phyloP scores from a whole-genome alignment of 345 rosid species.

The Salix purpurea region DNA sequence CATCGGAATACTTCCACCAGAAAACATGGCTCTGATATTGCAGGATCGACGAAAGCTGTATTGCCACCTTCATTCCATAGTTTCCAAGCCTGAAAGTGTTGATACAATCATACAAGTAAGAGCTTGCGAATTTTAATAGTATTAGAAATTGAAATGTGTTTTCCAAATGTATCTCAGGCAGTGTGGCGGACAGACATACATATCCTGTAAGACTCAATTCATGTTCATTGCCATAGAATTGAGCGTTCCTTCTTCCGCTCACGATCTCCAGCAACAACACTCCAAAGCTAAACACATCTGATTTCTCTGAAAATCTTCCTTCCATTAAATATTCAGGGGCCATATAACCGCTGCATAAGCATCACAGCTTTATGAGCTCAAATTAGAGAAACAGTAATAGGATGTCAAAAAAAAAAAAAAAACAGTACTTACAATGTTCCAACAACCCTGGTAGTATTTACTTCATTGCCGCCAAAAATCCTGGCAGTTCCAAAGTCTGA shows the following conservation, averaged over 20 bases:
- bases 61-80: slow-evolving; percentile 15
- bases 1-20: neutral
- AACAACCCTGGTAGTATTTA: slow-evolving; percentile 18
- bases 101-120: neutral
- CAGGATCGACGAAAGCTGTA: neutral
- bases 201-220: slow-evolving; percentile 23
- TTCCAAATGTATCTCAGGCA: too few species aligned
- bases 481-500: slow-evolving; percentile 38
- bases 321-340: slow-evolving; percentile 43
- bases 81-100: slow-evolving; percentile 20
- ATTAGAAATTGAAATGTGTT: too few species aligned
- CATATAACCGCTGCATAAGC: slow-evolving; percentile 42
- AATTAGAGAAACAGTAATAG: neutral
- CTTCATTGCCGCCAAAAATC: slow-evolving; percentile 22
- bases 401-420: neutral
- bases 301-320: slow-evolving; percentile 43
- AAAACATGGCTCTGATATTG: neutral
- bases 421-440: slow-evolving; percentile 30
- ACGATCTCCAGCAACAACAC: slow-evolving; percentile 26
- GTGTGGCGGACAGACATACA: slow-evolving; percentile 14
- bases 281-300: neutral
- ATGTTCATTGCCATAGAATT: slow-evolving; percentile 17
- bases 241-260: slow-evolving; percentile 31
- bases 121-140: too few species aligned
- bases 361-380: neutral